Evolutionary conservation across 345 rosid genomes (phyloP).

Genomic region (Rhodamnia argentea): DNA sequence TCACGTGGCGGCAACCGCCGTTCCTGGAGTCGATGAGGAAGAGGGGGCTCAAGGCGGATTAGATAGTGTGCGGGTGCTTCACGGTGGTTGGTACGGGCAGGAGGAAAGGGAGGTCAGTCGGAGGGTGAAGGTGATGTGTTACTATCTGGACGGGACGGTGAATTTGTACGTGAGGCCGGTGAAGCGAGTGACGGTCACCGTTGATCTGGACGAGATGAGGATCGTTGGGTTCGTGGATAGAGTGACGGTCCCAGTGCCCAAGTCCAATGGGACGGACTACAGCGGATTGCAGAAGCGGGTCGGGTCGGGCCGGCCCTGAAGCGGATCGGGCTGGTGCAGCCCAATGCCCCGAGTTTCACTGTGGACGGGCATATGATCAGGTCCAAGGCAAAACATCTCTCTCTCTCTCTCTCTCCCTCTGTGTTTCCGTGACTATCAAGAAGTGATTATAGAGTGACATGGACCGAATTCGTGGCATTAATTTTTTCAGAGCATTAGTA

Average conservation of each 20-base stretch:
- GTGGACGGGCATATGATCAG: background rate
- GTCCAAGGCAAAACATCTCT: background rate
- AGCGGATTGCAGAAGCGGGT: slow-evolving; percentile 15
- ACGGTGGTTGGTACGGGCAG: slow-evolving; percentile 62
- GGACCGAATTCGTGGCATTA: background rate
- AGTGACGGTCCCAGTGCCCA: slow-evolving; percentile 42
- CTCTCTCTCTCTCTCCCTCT: background rate
- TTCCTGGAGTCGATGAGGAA: slow-evolving; percentile 31
- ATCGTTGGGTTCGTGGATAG: slow-evolving; percentile 5
- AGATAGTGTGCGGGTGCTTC: slow-evolving; percentile 62
- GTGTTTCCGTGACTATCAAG: background rate
- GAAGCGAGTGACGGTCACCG: slow-evolving; percentile 2
- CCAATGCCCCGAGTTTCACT: slow-evolving; percentile 8
- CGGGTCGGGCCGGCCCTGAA: slow-evolving; percentile 12
- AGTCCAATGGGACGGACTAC: slow-evolving; percentile 60
- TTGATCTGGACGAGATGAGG: slow-evolving; percentile 7
- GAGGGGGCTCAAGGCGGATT: slow-evolving; percentile 41
- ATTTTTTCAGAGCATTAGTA: background rate
- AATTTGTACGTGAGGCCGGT: slow-evolving; percentile 11
- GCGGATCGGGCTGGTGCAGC: background rate
- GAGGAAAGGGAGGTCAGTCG: background rate
- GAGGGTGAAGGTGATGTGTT: slow-evolving; percentile 5
- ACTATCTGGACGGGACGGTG: slow-evolving; percentile 8
- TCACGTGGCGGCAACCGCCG: slow-evolving; percentile 32
- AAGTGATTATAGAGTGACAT: background rate